Percentiles rank a stretch among this genome's conserved stretches.
Conservation (phyloP, 1,284 basidiomycete genomes). For the Marasmius sp. region DNA sequence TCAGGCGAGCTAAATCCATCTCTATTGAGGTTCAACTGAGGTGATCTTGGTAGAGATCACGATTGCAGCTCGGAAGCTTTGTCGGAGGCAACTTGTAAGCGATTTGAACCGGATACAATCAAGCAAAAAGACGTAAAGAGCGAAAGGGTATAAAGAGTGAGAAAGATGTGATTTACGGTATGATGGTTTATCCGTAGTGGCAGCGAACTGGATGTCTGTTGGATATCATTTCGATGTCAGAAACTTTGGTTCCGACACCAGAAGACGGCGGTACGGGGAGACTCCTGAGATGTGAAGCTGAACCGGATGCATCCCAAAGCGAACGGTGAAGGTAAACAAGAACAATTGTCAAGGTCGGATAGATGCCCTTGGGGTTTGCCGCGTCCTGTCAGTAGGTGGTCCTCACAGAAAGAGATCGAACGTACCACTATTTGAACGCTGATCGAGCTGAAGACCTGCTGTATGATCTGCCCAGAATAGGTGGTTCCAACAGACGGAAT, state of each 20-base stretch:
- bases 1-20: too few relatives aligned
- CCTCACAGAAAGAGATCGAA: not conserved
- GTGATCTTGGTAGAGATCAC: too few relatives aligned
- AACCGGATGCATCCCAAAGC: not conserved
- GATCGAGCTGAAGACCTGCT: not conserved
- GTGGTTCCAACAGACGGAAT: not conserved
- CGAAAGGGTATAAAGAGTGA: too few relatives aligned
- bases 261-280: not conserved
- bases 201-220: too few relatives aligned
- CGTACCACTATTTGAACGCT: constrained; percentile 1
- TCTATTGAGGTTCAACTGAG: too few relatives aligned
- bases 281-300: not conserved
- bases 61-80: too few relatives aligned
- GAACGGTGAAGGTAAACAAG: not conserved
- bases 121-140: too few relatives aligned
- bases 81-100: too few relatives aligned
- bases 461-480: too few relatives aligned
- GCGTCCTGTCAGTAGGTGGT: not conserved
- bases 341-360: not conserved
- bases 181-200: too few relatives aligned
- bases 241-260: not conserved
- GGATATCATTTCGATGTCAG: not conserved
- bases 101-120: too few relatives aligned
- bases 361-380: not conserved
- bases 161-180: too few relatives aligned